Base-by-base conservation (phyloP, 208 protist species). In the Lotmaria passim region DNA sequence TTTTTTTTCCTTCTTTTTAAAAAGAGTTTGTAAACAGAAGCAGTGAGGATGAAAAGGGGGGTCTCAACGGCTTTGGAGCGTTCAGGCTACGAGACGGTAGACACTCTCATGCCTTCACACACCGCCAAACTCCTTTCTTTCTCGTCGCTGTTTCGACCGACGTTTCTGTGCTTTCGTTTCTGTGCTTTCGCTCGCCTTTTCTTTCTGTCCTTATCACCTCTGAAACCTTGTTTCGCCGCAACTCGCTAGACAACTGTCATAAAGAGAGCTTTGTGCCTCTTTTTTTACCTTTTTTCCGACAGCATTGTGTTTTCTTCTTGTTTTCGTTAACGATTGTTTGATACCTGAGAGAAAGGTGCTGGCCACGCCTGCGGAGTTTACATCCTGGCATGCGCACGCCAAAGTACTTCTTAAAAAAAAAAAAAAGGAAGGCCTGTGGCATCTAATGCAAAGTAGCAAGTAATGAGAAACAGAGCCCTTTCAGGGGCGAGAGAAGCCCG, bases 281-380 rank as follows among this genome's bases (percentile, higher is more conserved):
- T 50, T 53, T 62, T 78, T 59, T 46, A 60, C 7, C 60, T 51
- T 28, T 55, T 55, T 50, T 26, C 38, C 7, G 12, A 41, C 36
- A 41, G 36, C 12, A 41, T 12, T 41, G 12, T 41, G 12, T 41
- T 15, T 41, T 15, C 12, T 41, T 7, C 36, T 7, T 7, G 39
- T 39, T n/a, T 24, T 44, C 8, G 3, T 59, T 59, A 30, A 28
- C 17, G 34, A 59, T 28, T 3, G 33, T 44, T 59, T 28, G 30
- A 30, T 44, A 30, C 28, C 15, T 15, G 15, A 36, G 11, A 52
- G 5, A 19, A 39, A 23, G 38, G 58, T 43, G 21, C 15, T 39
- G 24, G 15, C 23, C 26, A 44, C 34, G 53, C 8, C 2, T 33
- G 34, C 28, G 23, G 58, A 63, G 58, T 23, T 63, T 52, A 51